These are phyloP conservation scores for Didymella pinodella DNA, from an alignment of 2,329 filamentous ascomycete species.

Conservation along the genomic window DNA sequence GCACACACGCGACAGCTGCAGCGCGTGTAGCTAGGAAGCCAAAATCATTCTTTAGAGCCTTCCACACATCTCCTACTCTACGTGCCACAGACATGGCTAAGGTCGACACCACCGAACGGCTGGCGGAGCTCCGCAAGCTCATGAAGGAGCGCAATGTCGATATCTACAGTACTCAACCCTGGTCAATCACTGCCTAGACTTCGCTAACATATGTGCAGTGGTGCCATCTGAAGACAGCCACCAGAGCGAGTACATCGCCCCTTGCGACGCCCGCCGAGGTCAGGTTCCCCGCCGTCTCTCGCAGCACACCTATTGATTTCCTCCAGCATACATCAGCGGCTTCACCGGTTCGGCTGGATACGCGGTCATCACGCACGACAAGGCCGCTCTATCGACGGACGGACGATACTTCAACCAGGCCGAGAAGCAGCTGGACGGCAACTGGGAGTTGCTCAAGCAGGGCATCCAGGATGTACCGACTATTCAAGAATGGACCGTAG, in stretches of 20 bases:
- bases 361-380: slow-evolving; percentile 84
- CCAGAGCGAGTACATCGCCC: slow-evolving; percentile 96
- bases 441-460: slow-evolving; percentile 92
- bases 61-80: slow-evolving; percentile 43
- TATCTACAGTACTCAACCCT: slow-evolving; percentile 75
- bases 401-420: slow-evolving; percentile 99
- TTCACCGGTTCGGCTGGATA: slow-evolving; percentile 96
- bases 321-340: slow-evolving; percentile 80
- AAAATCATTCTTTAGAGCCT: slow-evolving; percentile 29
- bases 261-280: slow-evolving; percentile 89
- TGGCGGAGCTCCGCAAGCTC: slow-evolving; percentile 78
- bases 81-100: slow-evolving; percentile 71
- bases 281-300: slow-evolving; percentile 31
- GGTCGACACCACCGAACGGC: slow-evolving; percentile 78
- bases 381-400: slow-evolving; percentile 91
- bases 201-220: slow-evolving; percentile 66
- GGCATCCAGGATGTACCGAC: slow-evolving; percentile 93
- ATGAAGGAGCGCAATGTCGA: slow-evolving; percentile 90
- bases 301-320: slow-evolving; percentile 38
- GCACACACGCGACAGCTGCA: slow-evolving; percentile 39
- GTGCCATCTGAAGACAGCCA: slow-evolving; percentile 97
- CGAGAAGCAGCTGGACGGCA: slow-evolving; percentile 84
- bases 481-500: slow-evolving; percentile 94
- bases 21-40: slow-evolving; percentile 37
- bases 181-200: slow-evolving; percentile 30